These are phyloP conservation scores for Malassezia dermatis DNA, from an alignment of 1,284 basidiomycete genomes.

Conservation along the genomic window DNA sequence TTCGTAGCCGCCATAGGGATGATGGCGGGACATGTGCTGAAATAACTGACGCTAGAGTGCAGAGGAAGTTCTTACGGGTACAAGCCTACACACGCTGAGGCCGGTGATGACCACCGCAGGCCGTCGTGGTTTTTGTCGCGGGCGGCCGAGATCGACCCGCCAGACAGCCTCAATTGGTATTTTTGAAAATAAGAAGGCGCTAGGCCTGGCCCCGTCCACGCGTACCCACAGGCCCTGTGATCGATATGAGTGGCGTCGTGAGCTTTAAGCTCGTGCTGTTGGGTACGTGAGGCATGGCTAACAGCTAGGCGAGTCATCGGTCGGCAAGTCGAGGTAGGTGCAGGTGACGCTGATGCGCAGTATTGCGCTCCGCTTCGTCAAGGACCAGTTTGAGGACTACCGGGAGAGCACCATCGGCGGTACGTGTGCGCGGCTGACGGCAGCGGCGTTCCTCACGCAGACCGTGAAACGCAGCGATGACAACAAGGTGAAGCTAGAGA, in stretches of 20 bases:
- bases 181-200: neutral
- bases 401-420: slow-evolving; percentile 55
- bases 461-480: slow-evolving; percentile 80
- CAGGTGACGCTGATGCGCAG: slow-evolving; percentile 41
- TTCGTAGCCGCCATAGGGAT: slow-evolving; percentile 70
- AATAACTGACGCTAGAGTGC: neutral
- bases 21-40: slow-evolving; percentile 57
- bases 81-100: neutral
- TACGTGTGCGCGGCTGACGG: slow-evolving; percentile 5
- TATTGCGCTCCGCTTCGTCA: slow-evolving; percentile 85
- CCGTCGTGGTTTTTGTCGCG: neutral
- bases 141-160: neutral
- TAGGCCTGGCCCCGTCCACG: neutral
- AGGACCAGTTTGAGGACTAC: slow-evolving; percentile 96
- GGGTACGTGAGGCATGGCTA: slow-evolving; percentile 54
- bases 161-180: neutral
- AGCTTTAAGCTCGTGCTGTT: slow-evolving; percentile 71
- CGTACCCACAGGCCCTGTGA: neutral
- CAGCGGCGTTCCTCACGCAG: slow-evolving; percentile 83
- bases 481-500: slow-evolving; percentile 91
- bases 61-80: neutral
- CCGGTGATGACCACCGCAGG: neutral
- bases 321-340: slow-evolving; percentile 70
- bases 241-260: slow-evolving; percentile 16
- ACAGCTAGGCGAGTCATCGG: slow-evolving; percentile 69